These are phyloP conservation scores for Coemansia sp. DNA, from an alignment of 192 early-diverging fungal species.

Conservation along the genomic window DNA sequence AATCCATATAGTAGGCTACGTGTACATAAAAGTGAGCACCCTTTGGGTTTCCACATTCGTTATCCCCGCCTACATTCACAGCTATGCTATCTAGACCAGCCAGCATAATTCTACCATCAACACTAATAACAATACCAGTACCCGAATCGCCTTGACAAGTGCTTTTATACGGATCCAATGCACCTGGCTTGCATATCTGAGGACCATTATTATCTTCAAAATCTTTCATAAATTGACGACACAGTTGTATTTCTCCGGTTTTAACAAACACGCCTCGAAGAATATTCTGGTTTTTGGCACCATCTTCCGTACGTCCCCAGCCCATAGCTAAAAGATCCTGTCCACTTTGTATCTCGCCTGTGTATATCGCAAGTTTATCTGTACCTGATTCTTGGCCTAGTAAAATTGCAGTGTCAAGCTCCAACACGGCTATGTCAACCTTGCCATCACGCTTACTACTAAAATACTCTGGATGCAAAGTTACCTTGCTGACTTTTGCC, in stretches of 20 bases:
- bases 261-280: neutral
- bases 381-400: no score
- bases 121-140: constrained; percentile 20
- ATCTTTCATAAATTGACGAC: neutral
- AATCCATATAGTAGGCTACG: constrained; percentile 30
- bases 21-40: constrained; percentile 38
- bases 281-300: constrained; percentile 13
- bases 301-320: constrained; percentile 33
- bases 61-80: neutral
- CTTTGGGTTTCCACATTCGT: constrained; percentile 10
- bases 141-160: constrained; percentile 39
- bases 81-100: constrained; percentile 33
- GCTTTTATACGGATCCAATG: constrained; percentile 14
- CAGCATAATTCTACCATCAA: constrained; percentile 4
- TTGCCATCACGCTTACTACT: neutral
- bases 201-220: constrained; percentile 9
- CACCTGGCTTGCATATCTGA: constrained; percentile 4
- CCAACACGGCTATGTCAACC: constrained; percentile 34
- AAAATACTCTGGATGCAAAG: constrained; percentile 19
- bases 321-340: constrained; percentile 38
- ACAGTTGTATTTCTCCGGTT: neutral
- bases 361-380: no score
- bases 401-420: no score
- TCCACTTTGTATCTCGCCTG: constrained; percentile 3
- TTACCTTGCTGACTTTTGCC: constrained; percentile 5